Evolutionary conservation across 345 rosid species (phyloP), one percentile per base, ranked within the genome.

Genomic region (Combretum micranthum): DNA sequence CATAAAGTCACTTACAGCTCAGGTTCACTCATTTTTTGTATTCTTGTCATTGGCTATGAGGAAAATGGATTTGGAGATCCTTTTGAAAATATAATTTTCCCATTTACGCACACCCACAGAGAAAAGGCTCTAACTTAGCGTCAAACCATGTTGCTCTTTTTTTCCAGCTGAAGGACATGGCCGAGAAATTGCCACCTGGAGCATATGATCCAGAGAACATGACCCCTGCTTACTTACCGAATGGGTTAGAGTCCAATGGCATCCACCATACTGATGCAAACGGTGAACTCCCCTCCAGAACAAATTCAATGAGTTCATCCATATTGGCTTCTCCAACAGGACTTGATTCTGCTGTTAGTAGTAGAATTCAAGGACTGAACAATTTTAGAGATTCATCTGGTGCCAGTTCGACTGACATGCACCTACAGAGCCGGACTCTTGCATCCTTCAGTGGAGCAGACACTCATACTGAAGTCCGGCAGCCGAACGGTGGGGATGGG

Each of bases 1-100:
- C 59, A 89, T 93, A 60, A 93, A 83, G 71, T 93, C 96, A 15
- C 84, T 93, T 44, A 93, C 97, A 55, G 80, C 88, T 44, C 97
- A 89, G 96, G 99, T 87, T 57, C 54, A 44, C 55, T 72, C 59
- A 42, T 49, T 15, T 53, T 62, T 72, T 50, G 22, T 63, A 47
- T 15, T 13, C 48, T 17, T 18, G 11, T 26, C 19, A 39, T 57
- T 56, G 23, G 44, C 47, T 54, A 16, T 21, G 4, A 59, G 37
- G 47, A 50, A 50, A 46, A 20, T 53, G 4, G 50, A 14, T 22
- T 20, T 49, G 13, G 17, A 42, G 42, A 42, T 57, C 54, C 26
- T 21, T 47, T 32, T 44, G 61, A 44, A 15, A 15, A 20, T 15
- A 32, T n/a, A n/a, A n/a, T n/a, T n/a, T n/a, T n/a, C n/a, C n/a